Percentiles rank a stretch among this genome's conserved stretches.
phyloP scores from a whole-genome alignment of 495 filamentous ascomycete species.

The Aspergillus haitiensis region DNA sequence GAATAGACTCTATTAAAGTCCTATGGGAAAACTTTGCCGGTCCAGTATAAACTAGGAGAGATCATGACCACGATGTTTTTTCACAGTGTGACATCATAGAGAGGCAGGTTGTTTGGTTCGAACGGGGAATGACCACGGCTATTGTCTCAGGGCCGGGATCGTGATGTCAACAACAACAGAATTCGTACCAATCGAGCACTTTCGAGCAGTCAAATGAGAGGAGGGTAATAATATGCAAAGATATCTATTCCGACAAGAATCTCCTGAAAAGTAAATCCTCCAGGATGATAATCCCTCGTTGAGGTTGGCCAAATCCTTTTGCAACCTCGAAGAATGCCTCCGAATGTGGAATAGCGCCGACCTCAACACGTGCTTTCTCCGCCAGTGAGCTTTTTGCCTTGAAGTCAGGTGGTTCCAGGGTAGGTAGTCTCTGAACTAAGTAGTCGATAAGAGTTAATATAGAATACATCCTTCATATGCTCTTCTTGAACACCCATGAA shows the following conservation, averaged over 20 bases:
- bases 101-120: background rate
- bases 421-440: too few species aligned
- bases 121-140: background rate
- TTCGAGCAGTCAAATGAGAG: background rate
- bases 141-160: background rate
- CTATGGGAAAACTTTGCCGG: background rate
- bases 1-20: background rate
- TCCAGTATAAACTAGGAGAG: background rate
- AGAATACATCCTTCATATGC: too few species aligned
- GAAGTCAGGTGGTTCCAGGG: too few species aligned
- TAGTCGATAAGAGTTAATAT: too few species aligned
- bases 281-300: background rate
- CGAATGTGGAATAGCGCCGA: background rate
- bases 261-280: background rate
- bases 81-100: background rate
- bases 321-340: background rate
- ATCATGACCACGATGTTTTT: background rate
- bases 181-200: too few species aligned
- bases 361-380: background rate
- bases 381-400: too few species aligned
- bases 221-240: too few species aligned
- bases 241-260: background rate
- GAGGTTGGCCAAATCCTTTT: background rate
- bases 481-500: too few species aligned
- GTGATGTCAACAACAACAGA: conserved; percentile 1